Evolutionary conservation across 2,329 filamentous ascomycete species (phyloP).

Genomic region (Tolypocladium endophyticum): DNA sequence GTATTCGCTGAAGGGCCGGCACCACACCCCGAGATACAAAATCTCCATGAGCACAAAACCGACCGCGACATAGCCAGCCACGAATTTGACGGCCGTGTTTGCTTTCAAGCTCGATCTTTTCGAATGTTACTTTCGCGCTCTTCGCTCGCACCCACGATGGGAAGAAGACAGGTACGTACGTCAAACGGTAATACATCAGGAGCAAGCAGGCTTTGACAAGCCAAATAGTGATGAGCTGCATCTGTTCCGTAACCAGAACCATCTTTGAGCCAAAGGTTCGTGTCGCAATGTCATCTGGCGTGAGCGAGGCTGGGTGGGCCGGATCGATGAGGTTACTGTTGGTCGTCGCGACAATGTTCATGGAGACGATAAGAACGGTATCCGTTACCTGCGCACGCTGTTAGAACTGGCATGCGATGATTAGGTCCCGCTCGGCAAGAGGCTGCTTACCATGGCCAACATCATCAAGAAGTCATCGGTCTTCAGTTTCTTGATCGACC

Average conservation of each 20-base stretch:
- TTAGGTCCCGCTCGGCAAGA: background rate
- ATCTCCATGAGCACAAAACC: constrained; percentile 41
- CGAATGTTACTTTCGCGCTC: background rate
- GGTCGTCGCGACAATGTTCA: constrained; percentile 45
- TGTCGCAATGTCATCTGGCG: constrained; percentile 28
- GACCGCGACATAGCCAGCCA: constrained; percentile 33
- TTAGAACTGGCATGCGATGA: background rate
- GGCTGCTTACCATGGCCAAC: constrained; percentile 33
- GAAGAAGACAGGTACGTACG: constrained; percentile 20
- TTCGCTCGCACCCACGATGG: too few relatives aligned
- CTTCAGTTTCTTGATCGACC: constrained; percentile 39
- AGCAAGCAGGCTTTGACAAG: constrained; percentile 45
- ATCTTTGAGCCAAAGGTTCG: constrained; percentile 47
- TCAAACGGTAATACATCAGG: constrained; percentile 45
- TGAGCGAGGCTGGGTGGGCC: constrained; percentile 27
- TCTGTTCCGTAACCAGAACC: constrained; percentile 50
- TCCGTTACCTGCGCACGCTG: constrained; percentile 27
- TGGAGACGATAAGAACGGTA: constrained; percentile 40
- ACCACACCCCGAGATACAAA: constrained; percentile 40
- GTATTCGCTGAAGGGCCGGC: constrained; percentile 43
- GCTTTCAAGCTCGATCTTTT: constrained; percentile 33
- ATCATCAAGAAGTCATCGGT: constrained; percentile 46
- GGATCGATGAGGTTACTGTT: constrained; percentile 49
- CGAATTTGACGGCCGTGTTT: constrained; percentile 35
- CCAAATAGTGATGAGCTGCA: constrained; percentile 50